Base-by-base conservation (phyloP, 129 eudicot species). In the Gnaphalium uliginosum region DNA sequence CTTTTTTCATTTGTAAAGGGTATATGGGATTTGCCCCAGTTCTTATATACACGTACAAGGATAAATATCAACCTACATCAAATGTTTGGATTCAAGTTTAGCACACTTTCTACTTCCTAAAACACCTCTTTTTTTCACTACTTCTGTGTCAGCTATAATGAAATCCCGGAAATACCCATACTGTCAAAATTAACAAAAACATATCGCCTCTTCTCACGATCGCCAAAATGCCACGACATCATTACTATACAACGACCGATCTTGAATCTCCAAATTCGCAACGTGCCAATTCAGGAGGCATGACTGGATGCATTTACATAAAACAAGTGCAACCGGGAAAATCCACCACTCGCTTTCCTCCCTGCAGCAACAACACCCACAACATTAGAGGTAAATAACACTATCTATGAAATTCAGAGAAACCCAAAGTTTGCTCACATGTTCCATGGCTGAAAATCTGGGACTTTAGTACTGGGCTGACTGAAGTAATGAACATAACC, bases 331-430 rank as follows among this genome's bases (percentile, higher is more conserved):
- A 75, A 77, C 87, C 17, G 96, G 96, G 80, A 90, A 87, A 5
- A 90, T 87, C 92, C 92, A 87, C 96, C 92, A 90, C 74, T 87
- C 96, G 51, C 89, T 87, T 83, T 90, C 96, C 82, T 87, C 96
- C 90, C 96, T 90, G 85, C 85, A 81, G n/a, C 39, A 22, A 65
- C 62, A 33, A 46, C 24, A 39, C 8, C 5, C 14, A 33, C 14
- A 46, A 51, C 18, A 32, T 48, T 48, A 60, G 5, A 23, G 25
- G 21, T 8, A 17, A 59, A 33, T 17, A 25, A 48, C 8, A 29
- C 17, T 75, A 22, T 21, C 13, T n/a, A 43, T 5, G 0, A 64
- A 23, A 10, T 62, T 9, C 39, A 22, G 5, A 23, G 30, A 29
- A 8, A 64, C 26, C 6, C 5, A 24, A 29, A 50, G 41, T 18